Evolutionary conservation across 345 rosid species (phyloP).

Genomic region (Raphanus raphanistrum): DNA sequence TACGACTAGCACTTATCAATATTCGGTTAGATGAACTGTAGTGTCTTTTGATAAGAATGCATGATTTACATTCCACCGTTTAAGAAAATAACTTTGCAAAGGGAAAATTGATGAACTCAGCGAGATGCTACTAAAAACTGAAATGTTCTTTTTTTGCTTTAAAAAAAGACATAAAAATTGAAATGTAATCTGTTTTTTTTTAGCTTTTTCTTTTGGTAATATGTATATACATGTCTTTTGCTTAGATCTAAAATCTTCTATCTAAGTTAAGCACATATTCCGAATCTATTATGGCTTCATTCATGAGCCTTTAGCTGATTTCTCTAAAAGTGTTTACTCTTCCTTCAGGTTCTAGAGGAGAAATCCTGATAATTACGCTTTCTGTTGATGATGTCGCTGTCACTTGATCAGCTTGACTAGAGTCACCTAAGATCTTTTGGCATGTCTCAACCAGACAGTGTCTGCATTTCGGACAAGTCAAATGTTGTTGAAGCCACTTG

Average conservation of each 20-base stretch:
- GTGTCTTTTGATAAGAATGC: neutral
- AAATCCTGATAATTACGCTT: conserved; percentile 26
- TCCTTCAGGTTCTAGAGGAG: conserved; percentile 45
- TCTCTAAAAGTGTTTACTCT: conserved; percentile 31
- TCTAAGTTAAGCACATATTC: neutral
- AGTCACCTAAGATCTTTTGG: conserved; percentile 35
- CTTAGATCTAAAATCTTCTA: conserved; percentile 12
- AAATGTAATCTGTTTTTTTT: too few species aligned
- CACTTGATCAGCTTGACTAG: conserved; percentile 9
- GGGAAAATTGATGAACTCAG: conserved; percentile 22
- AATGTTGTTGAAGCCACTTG: conserved; percentile 63
- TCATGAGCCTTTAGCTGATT: conserved; percentile 5
- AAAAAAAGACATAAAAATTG: conserved; percentile 18
- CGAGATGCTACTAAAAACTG: conserved; percentile 9
- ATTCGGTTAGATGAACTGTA: conserved; percentile 8
- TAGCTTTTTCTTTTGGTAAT: neutral
- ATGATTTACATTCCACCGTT: conserved; percentile 7
- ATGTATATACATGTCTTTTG: conserved; percentile 8
- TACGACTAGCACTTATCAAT: conserved; percentile 8
- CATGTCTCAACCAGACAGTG: conserved; percentile 42
- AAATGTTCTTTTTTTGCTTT: neutral
- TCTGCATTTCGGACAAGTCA: conserved; percentile 71
- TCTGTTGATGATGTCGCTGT: conserved; percentile 12
- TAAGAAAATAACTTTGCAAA: neutral
- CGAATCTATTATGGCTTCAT: neutral